Evolutionary conservation across 331 rosid species (phyloP), one percentile per base, ranked within the genome.

Genomic region (Rosa hybrid): DNA sequence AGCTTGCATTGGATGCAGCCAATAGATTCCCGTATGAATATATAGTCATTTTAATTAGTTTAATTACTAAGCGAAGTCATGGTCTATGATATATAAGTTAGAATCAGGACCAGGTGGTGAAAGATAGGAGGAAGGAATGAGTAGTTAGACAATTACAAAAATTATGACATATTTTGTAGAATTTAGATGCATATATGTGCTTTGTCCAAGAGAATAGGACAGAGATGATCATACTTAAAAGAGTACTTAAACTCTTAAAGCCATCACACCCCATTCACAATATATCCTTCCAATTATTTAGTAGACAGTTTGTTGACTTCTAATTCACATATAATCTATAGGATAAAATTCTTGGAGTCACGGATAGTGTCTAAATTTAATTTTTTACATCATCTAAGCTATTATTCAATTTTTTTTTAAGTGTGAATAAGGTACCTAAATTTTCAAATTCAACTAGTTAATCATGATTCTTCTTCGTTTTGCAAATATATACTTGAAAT

Each of bases 161-260:
- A 45, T 23, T 49, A 46, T 34, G 59, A 62, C 39, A 62, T 23
- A 14, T 76, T 59, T 14, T 44, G 59, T 63, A 46, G 2, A 48
- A 62, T 48, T 14, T 62, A 14, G 54, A 46, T 63, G 72, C 38
- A 44, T 77, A 48, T 77, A 44, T 77, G 38, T 77, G 62, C 63
- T 73, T 50, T 42, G 76, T 82, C 79, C 85, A 82, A 78, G 63
- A 78, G 85, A 78, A 72, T 78, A 75, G 38, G 85, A 82, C 85
- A 44, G 4, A 14, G 17, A 9, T 13, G 5, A 76, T 49, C 21
- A 6, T 48, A 30, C 72, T 76, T 45, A 1, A 57, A 44, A 60
- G 5, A 9, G 0, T 23, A 45, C 71, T 44, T 62, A 25, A 57
- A 20, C 63, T 8, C 63, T 56, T 3, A 65, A 76, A 75, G 12